A percentile compares a stretch with the other conserved stretches of the same genome.
phyloP scores from a whole-genome alignment of 129 eudicot species.

The Pittosporum tobira region DNA sequence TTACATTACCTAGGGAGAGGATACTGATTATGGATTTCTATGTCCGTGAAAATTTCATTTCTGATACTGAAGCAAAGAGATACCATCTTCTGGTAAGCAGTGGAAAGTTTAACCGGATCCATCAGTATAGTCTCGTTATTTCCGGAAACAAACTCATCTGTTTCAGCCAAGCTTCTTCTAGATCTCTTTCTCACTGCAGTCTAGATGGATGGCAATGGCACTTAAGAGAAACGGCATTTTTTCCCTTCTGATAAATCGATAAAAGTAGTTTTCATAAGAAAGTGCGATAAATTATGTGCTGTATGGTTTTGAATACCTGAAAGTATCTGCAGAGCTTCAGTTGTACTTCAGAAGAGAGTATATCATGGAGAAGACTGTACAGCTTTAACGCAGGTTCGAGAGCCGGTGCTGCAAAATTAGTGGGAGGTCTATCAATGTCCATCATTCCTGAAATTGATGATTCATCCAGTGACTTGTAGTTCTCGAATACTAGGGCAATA shows the following conservation, averaged over 20 bases:
- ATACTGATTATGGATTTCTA: constrained; percentile 46
- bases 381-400: constrained; percentile 66
- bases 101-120: constrained; percentile 37
- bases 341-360: constrained; percentile 54
- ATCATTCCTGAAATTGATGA: constrained; percentile 40
- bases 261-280: too few species aligned
- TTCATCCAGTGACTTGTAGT: constrained; percentile 77
- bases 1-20: constrained; percentile 75
- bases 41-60: constrained; percentile 65
- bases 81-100: constrained; percentile 64
- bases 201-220: constrained; percentile 24
- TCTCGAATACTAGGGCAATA: constrained; percentile 58
- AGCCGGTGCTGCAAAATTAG: constrained; percentile 58
- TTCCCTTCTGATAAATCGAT: too few species aligned
- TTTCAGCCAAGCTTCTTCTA: constrained; percentile 52
- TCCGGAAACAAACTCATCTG: constrained; percentile 46
- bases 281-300: neutral
- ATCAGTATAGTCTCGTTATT: constrained; percentile 25
- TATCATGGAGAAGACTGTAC: constrained; percentile 55
- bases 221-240: constrained; percentile 1
- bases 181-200: constrained; percentile 73
- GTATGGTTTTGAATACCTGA: constrained; percentile 39
- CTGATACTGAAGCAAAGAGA: constrained; percentile 45
- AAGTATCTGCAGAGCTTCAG: constrained; percentile 61
- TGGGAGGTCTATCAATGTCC: constrained; percentile 36